Evolutionary conservation across 306 rosid genomes (phyloP).

Genomic region (Malus sieversii): DNA sequence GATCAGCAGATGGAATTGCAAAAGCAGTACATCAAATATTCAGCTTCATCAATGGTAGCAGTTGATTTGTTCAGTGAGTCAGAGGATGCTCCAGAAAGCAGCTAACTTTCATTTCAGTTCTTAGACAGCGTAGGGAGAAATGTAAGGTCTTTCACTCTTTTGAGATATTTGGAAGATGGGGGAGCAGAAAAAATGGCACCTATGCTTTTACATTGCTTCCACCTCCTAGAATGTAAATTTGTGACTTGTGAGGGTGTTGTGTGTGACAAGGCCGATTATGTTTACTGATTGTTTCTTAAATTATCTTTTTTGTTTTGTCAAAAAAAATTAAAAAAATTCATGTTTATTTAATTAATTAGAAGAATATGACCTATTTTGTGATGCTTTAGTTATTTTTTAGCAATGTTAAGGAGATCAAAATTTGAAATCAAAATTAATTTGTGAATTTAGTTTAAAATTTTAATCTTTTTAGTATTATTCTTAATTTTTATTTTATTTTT

Average conservation of each 20-base stretch:
- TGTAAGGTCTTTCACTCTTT: slow-evolving; percentile 1
- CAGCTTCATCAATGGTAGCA: slow-evolving; percentile 48
- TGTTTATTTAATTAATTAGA: not conserved
- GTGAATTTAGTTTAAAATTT: too few species aligned
- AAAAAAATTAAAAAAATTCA: too few species aligned
- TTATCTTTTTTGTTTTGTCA: not conserved
- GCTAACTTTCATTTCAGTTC: not conserved
- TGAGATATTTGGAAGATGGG: slow-evolving; percentile 23
- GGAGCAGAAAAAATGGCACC: slow-evolving; percentile 19
- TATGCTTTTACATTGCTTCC: slow-evolving; percentile 11
- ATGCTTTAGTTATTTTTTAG: not conserved
- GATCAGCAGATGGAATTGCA: slow-evolving; percentile 73
- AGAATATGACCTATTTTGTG: not conserved
- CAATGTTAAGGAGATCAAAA: rapidly evolving
- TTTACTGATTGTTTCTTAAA: not conserved
- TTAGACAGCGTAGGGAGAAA: not conserved
- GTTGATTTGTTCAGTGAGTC: slow-evolving; percentile 19
- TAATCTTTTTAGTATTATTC: too few species aligned
- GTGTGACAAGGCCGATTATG: slow-evolving; percentile 16
- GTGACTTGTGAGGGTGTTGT: not conserved
- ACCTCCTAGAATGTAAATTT: slow-evolving; percentile 22
- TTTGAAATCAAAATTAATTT: too few species aligned
- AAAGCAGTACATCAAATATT: slow-evolving; percentile 65
- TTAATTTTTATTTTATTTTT: too few species aligned
- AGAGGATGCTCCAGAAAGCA: not conserved